Base-by-base conservation (phyloP, 495 filamentous ascomycete species). In the Penicillium steckii region DNA sequence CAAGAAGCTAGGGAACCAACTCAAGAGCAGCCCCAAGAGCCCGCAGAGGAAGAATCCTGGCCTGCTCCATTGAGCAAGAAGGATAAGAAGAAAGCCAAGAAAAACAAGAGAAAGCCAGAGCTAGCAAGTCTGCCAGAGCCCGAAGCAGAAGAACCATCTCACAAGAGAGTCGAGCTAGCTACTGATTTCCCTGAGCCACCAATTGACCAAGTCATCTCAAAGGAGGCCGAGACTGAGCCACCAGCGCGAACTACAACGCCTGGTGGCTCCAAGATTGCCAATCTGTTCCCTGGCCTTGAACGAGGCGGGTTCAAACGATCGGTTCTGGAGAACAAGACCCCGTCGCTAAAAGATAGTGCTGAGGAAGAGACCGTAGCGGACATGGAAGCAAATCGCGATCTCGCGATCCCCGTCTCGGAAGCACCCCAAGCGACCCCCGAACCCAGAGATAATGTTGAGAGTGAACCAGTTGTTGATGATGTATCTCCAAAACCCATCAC, bases 381-480 rank as follows among this genome's bases (percentile, higher is more conserved):
- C 56, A 47, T 63, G 48, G 55, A 61, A 72, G 59, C 59, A 37
- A 71, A 70, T 70, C 72, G 79, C 56, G 77, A 80, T 48, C 76
- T 75, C 51, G 77, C 70, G 56, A 68, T 80, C 57, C 70, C 75
- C 60, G 68, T 80, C 56, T 70, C 63, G 59, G 79, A 80, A 60
- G 78, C 79, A 56, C 75, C 77, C 40, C 50, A 68, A 41, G 59
- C 61, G 48, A 59, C 62, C 38, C 38, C 43, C 33, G 49, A 58
- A 50, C 17, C 43, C 33, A 59, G 52, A 51, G 50, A 60, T n/a
- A 59, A 50, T 15, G 30, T 27, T 15, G 51, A 48, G 24, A 22
- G 53, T 40, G 50, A 57, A 35, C 42, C 52, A n/a, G n/a, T n/a
- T n/a, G n/a, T n/a, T n/a, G n/a, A n/a, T n/a, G n/a, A n/a, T n/a